Evolutionary conservation across 768 basidiomycete species (phyloP).

Genomic region (Termitomyces sp.): DNA sequence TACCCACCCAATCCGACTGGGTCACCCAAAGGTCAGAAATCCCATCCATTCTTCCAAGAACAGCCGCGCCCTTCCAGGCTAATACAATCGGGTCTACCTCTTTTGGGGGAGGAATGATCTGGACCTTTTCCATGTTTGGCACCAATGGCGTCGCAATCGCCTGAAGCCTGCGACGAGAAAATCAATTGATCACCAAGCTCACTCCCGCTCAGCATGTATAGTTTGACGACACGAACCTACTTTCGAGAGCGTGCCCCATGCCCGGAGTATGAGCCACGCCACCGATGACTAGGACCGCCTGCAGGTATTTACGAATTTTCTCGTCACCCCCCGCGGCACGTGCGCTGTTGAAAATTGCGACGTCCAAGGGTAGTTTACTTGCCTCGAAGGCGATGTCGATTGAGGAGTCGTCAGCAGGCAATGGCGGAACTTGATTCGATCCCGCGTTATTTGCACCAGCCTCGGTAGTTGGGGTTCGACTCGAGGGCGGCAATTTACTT

Average conservation of each 20-base stretch:
- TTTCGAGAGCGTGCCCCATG: slow-evolving; percentile 81
- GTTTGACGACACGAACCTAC: slow-evolving; percentile 50
- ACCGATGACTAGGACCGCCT: slow-evolving; percentile 83
- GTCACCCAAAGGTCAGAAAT: slow-evolving; percentile 89
- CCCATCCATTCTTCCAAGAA: slow-evolving; percentile 88
- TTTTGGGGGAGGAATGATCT: slow-evolving; percentile 91
- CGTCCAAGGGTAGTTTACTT: slow-evolving; percentile 85
- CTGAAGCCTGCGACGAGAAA: slow-evolving; percentile 45
- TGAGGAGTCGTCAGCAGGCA: slow-evolving; percentile 38
- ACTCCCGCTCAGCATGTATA: not conserved
- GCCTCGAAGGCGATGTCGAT: slow-evolving; percentile 84
- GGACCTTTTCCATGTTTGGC: slow-evolving; percentile 80
- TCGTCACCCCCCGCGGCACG: slow-evolving; percentile 86
- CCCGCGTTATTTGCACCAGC: slow-evolving; percentile 5
- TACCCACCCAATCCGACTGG: slow-evolving; percentile 76
- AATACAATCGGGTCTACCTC: slow-evolving; percentile 87
- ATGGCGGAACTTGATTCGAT: slow-evolving; percentile 16
- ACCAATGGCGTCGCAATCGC: slow-evolving; percentile 82
- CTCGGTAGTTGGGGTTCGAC: slow-evolving; percentile 8
- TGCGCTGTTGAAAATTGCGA: slow-evolving; percentile 89
- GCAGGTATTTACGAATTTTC: slow-evolving; percentile 83
- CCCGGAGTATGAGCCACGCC: slow-evolving; percentile 79
- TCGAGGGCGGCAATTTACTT: slow-evolving; percentile 25
- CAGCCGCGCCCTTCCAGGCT: slow-evolving; percentile 92
- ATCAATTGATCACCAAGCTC: not conserved